Evolutionary conservation across 352 stramenopile genomes (phyloP).

Genomic region (Phytophthora vignae): DNA sequence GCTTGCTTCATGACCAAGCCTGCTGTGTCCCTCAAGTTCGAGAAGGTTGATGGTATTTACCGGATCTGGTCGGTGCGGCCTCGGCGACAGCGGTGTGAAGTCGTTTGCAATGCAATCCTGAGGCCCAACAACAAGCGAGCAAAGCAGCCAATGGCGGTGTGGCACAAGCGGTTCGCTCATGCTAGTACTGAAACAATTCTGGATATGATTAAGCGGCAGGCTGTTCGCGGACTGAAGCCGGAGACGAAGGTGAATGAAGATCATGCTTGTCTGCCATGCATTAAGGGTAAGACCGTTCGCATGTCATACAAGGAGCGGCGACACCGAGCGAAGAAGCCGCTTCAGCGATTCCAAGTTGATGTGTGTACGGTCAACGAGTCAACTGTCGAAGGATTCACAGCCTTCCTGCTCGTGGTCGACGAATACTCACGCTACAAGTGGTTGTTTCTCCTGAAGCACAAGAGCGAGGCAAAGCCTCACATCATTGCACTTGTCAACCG

Average conservation of each 20-base stretch:
- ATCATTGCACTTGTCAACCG: too few relatives aligned
- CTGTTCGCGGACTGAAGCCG: background rate
- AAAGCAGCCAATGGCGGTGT: background rate
- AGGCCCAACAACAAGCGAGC: background rate
- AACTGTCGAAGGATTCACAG: too few relatives aligned
- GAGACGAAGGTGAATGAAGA: background rate
- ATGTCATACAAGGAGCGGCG: background rate
- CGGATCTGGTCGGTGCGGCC: background rate
- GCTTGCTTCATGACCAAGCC: background rate
- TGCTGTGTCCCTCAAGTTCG: background rate
- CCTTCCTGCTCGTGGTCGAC: too few relatives aligned
- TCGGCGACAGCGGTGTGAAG: background rate
- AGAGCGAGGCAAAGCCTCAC: too few relatives aligned
- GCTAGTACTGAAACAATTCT: background rate
- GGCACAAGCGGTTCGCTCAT: background rate
- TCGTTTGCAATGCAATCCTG: background rate
- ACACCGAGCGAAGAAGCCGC: too few relatives aligned
- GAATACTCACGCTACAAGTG: too few relatives aligned
- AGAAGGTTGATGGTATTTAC: background rate
- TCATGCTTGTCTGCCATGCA: background rate
- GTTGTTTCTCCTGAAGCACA: too few relatives aligned
- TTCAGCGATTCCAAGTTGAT: too few relatives aligned
- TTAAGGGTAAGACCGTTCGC: background rate
- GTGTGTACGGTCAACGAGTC: too few relatives aligned
- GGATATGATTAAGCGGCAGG: background rate